phyloP scores from a whole-genome alignment of 345 rosid species.

The Abelmoschus esculentus region DNA sequence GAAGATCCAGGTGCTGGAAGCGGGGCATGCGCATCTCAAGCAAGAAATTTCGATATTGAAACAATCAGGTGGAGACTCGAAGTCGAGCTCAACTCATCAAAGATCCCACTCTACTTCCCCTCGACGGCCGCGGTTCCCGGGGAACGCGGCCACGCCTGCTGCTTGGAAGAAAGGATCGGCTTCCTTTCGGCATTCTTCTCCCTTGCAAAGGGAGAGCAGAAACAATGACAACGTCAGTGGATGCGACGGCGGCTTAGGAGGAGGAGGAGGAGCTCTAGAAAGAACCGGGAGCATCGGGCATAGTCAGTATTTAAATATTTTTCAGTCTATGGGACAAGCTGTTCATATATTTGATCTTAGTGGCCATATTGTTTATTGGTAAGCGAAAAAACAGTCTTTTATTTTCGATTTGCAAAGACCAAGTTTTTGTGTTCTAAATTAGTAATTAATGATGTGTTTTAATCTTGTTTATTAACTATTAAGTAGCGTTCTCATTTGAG shows the following conservation, averaged over 20 bases:
- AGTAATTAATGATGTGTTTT: not conserved
- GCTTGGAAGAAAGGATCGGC: slow-evolving; percentile 54
- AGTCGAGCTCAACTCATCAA: slow-evolving; percentile 24
- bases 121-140: slow-evolving; percentile 33
- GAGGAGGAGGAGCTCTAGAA: slow-evolving; percentile 10
- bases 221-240: slow-evolving; percentile 22
- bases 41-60: slow-evolving; percentile 73
- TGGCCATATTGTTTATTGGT: slow-evolving; percentile 78
- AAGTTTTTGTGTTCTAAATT: not conserved
- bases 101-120: slow-evolving; percentile 90
- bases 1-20: slow-evolving; percentile 88
- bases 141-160: slow-evolving; percentile 15
- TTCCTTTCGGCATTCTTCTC: slow-evolving; percentile 73
- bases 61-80: slow-evolving; percentile 33
- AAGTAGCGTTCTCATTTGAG: too few relatives aligned
- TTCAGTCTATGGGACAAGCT: slow-evolving; percentile 91
- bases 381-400: slow-evolving; percentile 15
- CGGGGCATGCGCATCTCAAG: slow-evolving; percentile 70
- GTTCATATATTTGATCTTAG: slow-evolving; percentile 67
- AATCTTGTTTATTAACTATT: not conserved
- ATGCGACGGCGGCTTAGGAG: slow-evolving; percentile 14
- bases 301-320: slow-evolving; percentile 69
- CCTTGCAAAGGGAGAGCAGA: slow-evolving; percentile 72
- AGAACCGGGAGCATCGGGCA: slow-evolving; percentile 34
- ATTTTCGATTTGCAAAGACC: not conserved